Evolutionary conservation across 495 filamentous ascomycete genomes (phyloP).

Genomic region (Podospora pseudopauciseta): DNA sequence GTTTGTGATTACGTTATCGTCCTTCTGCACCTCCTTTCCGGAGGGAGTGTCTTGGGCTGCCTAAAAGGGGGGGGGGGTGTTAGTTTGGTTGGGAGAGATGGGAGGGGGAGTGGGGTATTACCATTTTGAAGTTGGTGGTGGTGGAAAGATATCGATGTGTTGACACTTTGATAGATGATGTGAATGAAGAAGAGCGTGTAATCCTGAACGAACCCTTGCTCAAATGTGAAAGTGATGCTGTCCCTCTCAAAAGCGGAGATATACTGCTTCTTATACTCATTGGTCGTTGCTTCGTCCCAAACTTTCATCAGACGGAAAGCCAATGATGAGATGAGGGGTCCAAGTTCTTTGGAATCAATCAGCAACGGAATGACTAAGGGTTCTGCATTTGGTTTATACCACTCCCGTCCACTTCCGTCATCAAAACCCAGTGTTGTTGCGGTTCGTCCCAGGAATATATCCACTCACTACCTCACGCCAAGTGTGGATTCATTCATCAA

Average conservation of each 20-base stretch:
- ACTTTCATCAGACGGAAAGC: not conserved
- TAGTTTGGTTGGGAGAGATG: not conserved
- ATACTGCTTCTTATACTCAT: not conserved
- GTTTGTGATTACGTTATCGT: slow-evolving; percentile 57
- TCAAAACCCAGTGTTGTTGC: not conserved
- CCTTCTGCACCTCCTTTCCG: slow-evolving; percentile 23
- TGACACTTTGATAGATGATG: not conserved
- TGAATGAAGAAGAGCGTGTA: not conserved
- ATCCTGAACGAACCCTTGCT: not conserved
- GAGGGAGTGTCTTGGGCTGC: slow-evolving; percentile 21
- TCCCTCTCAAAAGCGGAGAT: slow-evolving; percentile 4
- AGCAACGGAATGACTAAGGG: not conserved
- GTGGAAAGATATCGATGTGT: slow-evolving; percentile 6
- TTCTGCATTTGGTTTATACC: not conserved
- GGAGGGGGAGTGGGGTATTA: not conserved
- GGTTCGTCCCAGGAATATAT: not conserved
- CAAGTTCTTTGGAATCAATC: not conserved
- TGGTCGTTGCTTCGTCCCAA: not conserved
- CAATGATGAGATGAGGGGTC: not conserved
- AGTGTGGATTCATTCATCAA: not conserved
- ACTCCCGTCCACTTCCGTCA: not conserved
- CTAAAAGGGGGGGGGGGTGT: not conserved
- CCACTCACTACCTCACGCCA: not conserved
- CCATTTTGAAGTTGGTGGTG: not conserved
- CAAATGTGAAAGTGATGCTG: not conserved